These are phyloP conservation scores for Xylaria sp. DNA, from an alignment of 2,329 filamentous ascomycete species.

Conservation along the genomic window DNA sequence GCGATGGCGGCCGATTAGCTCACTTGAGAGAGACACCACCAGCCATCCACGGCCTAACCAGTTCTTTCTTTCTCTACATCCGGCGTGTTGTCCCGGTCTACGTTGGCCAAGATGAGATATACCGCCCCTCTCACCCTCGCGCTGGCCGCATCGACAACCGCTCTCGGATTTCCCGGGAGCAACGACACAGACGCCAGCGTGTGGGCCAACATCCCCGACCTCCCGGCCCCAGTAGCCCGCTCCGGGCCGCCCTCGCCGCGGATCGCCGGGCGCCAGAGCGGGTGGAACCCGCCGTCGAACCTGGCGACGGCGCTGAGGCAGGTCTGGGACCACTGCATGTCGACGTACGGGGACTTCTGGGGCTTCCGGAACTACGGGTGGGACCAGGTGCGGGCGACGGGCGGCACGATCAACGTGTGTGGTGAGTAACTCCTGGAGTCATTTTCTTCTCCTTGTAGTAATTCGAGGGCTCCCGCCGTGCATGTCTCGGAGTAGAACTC, in stretches of 20 bases:
- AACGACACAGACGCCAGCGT: conserved; percentile 6
- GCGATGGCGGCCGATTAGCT: not conserved
- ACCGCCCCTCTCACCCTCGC: conserved; percentile 9
- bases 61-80: not conserved
- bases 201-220: not conserved
- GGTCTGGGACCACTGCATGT: conserved; percentile 17
- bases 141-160: not conserved
- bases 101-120: conserved; percentile 4
- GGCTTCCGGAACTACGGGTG: conserved; percentile 15
- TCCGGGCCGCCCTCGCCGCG: not conserved
- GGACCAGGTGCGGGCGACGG: conserved; percentile 14
- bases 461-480: too few relatives aligned
- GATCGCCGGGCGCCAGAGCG: conserved; percentile 3
- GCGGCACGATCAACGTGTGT: conserved; percentile 15
- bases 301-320: not conserved
- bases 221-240: not conserved
- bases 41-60: not conserved
- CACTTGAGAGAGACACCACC: not conserved
- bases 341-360: conserved; percentile 16
- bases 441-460: too few relatives aligned
- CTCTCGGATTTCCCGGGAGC: not conserved
- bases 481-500: too few relatives aligned
- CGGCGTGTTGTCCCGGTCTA: too few relatives aligned
- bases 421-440: too few relatives aligned
- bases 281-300: conserved; percentile 10